Evolutionary conservation across 2,329 filamentous ascomycete genomes (phyloP), one percentile per base, ranked within the genome.

Genomic region (Microdochium trichocladiopsis): DNA sequence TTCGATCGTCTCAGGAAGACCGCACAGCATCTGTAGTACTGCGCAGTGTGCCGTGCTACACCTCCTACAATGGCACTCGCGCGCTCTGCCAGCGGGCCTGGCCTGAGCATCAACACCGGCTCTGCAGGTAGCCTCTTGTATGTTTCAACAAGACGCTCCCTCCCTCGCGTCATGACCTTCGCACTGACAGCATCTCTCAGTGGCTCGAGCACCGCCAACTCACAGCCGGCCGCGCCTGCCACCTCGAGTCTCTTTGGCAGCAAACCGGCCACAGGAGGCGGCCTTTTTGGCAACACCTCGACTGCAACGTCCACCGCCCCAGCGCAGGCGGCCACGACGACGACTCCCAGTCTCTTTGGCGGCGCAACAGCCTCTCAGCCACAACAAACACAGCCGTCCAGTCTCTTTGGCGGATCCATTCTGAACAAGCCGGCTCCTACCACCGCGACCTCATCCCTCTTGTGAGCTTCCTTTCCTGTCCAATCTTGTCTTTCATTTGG

Each of bases 31-130:
- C 28, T 23, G 33, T 48, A 22, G 25, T 50, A 23, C 48, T n/a
- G 36, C 51, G 16, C 22, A 37, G 31, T 28, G 33, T 4, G 16
- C 37, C 12, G 14, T 18, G 4, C n/a, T 16, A 22, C 31, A 11
- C n/a, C 25, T 4, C 9, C 14, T 25, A 28, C 57, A 52, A 78
- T 78, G 75, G 74, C 75, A 64, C 67, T 79, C 63, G 74, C 73
- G 53, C 75, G 80, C 65, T 83, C 80, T 60, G 76, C 77, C 53
- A 83, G 80, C 66, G 80, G 78, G 61, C 80, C 80, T 55, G 78
- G 73, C 57, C 73, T 85, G 57, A 82, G 77, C 62, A 84, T 85
- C 69, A 86, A 85, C 68, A 84, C 81, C 18, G 77, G 75, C 57
- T 72, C 78, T 53, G 82, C 82, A 56, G 84, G 83, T 65, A 48